Evolutionary conservation across 345 rosid species (phyloP).

Genomic region (Arabidopsis thaliana): TAIR10.1 NC_003070.9:28759001-28759500

Average conservation of each 20-base stretch:
- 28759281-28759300: not conserved
- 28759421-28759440: not conserved
- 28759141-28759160: not conserved
- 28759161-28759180: conserved; percentile 35
- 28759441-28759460: conserved; percentile 12
- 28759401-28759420: not conserved
- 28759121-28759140: conserved; percentile 21
- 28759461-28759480: conserved; percentile 5
- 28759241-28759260: conserved; percentile 19
- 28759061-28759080: conserved; percentile 70
- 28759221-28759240: conserved; percentile 27
- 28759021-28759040: conserved; percentile 59
- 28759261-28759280: not conserved
- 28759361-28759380: conserved; percentile 17
- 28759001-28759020: conserved; percentile 57
- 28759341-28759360: not conserved
- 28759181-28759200: conserved; percentile 29
- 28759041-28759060: conserved; percentile 57
- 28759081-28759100: conserved; percentile 74
- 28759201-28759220: not conserved
- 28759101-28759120: conserved; percentile 51
- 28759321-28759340: not conserved
- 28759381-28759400: not conserved
- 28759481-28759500: conserved; percentile 15
- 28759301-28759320: not conserved